Base-by-base conservation (phyloP, 2,329 filamentous ascomycete species). In the Ceratocystis destructans region DNA sequence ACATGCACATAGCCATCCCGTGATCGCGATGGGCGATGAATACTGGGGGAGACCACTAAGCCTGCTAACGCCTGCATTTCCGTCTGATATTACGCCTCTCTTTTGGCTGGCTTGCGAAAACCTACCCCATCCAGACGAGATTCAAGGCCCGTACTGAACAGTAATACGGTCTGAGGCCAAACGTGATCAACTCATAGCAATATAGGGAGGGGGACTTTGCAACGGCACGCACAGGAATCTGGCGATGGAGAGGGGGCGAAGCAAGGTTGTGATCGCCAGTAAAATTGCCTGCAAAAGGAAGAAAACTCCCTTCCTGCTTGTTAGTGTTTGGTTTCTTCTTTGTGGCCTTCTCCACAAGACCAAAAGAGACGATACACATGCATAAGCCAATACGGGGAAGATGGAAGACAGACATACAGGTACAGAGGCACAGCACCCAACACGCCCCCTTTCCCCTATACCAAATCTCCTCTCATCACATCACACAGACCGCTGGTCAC, bases 291-390 rank as follows among this genome's bases (percentile, higher is more conserved):
- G 28, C 53, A 59, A 17, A 59, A 33, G 25, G 7, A 59, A 31
- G 7, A 59, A 33, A 33, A 17, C 53, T 31, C 53, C 28, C 46
- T n/a, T 6, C 53, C 17, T 17, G 15, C 53, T 10, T 33, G 5
- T 17, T 55, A n/a, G 45, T 31, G 4, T 28, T 55, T 20, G 20
- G 17, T 59, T 33, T 59, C 33, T 33, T 25, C 25, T 8, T 31
- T 10, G 17, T 57, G 15, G 25, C 22, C 2, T 59, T 31, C 15
- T n/a, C 12, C 53, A 59, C 28, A 59, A 50, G 53, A 59, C 53
- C 53, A 33, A 59, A 59, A 59, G 28, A 59, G 6, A 33, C n/a
- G 28, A 59, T 59, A 59, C 53, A 59, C 25, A 50, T 50, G 46
- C 2, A 50, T 17, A 50, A 22, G 17, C 15, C 3, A 50, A 50